Evolutionary conservation across 768 basidiomycete genomes (phyloP), one percentile per base, ranked within the genome.

Genomic region (Hydnomerulius pinastri): DNA sequence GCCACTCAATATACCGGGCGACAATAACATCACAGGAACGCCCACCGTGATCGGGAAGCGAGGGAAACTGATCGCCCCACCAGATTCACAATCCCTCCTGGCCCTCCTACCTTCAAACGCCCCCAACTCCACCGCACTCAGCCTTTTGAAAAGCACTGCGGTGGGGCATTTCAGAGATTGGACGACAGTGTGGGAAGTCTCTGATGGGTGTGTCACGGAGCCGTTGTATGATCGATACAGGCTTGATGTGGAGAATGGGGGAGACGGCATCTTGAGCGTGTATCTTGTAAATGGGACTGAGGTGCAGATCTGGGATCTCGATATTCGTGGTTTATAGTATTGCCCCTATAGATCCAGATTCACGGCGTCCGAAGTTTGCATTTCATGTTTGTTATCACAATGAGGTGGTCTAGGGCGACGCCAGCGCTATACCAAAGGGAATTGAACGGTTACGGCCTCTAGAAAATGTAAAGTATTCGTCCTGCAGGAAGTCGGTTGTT

Each of bases 1-100:
- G 32, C 11, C 71, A 4, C 59, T 64, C 13, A 67, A 71, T 52
- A 49, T 43, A 13, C 39, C 28, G 9, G 32, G 18, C 10, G 17
- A 43, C 8, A 24, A 60, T 71, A n/a, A n/a, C n/a, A n/a, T n/a
- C 37, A 72, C 71, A 5, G 58, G 53, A 24, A 70, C 69, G 11
- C 68, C 68, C 1, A 71, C 68, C 3, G 66, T 68, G 29, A 71
- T 68, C 53, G 71, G 72, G 28, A 72, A 73, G 49, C 66, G 70
- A 15, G 32, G 32, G 17, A 15, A 15, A 15, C 6, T 33, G 7
- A 33, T 33, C 32, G 4, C 32, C 4, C 32, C 32, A 33, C 12
- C 32, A 15, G 13, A 33, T 33, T 33, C 2, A n/a, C 32, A 33
- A n/a, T 15, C 9, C 32, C 32, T 33, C 4, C 13, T n/a, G 32